Evolutionary conservation across 192 early-diverging fungal genomes (phyloP), one percentile per base, ranked within the genome.

Genomic region (Backusella australiensis): DNA sequence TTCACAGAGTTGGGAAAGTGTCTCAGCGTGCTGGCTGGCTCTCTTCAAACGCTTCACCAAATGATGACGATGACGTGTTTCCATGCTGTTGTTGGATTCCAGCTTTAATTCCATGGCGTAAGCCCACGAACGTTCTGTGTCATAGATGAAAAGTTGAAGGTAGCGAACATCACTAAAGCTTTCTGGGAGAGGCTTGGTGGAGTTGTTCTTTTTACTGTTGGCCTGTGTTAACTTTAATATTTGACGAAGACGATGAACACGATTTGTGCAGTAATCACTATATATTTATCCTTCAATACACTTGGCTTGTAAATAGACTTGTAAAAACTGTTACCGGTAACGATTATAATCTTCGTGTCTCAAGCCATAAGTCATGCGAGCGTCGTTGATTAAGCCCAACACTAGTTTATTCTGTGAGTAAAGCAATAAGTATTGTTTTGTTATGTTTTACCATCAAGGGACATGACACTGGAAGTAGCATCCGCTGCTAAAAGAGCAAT

Each of bases 291-390:
- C 32, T 32, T 32, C 38, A 39, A 9, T 39, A 23, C 11, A 7
- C 21, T 44, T 72, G 53, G 4, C 11, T 15, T 68, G 15, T 41
- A 41, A 26, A 49, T 36, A 63, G 8, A 11, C 6, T 34, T 69
- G 15, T 63, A n/a, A 26, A 26, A 69, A 52, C 17, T 39, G 38
- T 46, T 12, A 88, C 87, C 90, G 80, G 78, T 96, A 96, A 11
- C 93, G 89, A 32, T 89, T 81, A 70, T 95, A 94, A 75, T 96
- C 94, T 72, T 94, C 87, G 67, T 93, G 94, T 73, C 94, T 85
- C 26, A 96, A 79, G 26, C 94, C 94, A 82, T 95, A 91, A 42
- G 88, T 88, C 77, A 90, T 89, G 41, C 94, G 84, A 12, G 88
- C 87, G n/a, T 93, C 91, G 75, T 86, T 87, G 2, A 82, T 86